Base-by-base conservation (phyloP, 495 filamentous ascomycete species). In the Penicillium waksmanii region DNA sequence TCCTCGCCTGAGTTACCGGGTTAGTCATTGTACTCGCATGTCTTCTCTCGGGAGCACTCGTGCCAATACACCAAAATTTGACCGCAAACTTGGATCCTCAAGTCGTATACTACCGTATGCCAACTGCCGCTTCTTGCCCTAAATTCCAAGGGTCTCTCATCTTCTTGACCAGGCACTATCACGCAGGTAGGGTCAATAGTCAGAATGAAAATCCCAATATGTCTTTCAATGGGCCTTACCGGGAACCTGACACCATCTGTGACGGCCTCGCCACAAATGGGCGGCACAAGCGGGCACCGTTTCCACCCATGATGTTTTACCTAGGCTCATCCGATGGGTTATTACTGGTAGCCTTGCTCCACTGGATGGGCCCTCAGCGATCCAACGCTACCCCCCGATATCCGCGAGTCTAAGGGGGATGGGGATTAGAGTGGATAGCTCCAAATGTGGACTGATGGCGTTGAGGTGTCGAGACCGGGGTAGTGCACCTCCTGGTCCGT, bases 391-490 rank as follows among this genome's bases (percentile, higher is more conserved):
- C 15, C 50, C 49, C 38, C 59, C 36, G 54, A 60, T 57, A 64
- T 58, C 62, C 60, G 62, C 47, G 61, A 70, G 57, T 46, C 44
- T 56, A 57, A 61, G 52, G 57, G 59, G 62, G 54, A 19, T 17
- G 42, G 27, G 27, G 65, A 62, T 70, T 60, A 58, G 46, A n/a
- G 53, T 34, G 27, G 65, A 62, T 70, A 62, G 63, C 63, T 62
- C 66, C 40, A 66, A 64, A 46, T 64, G 61, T 66, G 66, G 66
- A 62, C 40, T 51, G 35, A 34, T 44, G 40, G 42, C 42, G 15
- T 44, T 44, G 42, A 44, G 46, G 27, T 40, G 53, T 59, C 52
- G 50, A 68, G 67, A 62, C 67, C 53, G 65, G 67, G 67, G 67
- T 67, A 61, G 56, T 44, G 54, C 44, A 19, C 43, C 38, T 35